A percentile compares a stretch with the other conserved stretches of the same genome.
phyloP scores from a whole-genome alignment of 1,284 basidiomycete genomes.

The Microbotryum scabiosae region DNA sequence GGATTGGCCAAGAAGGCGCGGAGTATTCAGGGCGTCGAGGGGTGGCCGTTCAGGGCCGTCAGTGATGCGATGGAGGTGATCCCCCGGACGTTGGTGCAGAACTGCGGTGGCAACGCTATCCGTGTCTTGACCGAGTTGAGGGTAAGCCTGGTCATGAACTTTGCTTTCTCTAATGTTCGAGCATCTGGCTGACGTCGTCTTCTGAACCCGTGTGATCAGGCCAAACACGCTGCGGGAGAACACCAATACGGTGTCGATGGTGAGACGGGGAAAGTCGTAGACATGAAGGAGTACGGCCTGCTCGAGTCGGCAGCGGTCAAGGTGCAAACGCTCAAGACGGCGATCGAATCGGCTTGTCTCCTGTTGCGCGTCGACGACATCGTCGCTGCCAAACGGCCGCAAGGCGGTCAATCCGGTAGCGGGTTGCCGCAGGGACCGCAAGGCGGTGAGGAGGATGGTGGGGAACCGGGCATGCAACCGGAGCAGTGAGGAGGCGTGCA shows the following conservation, averaged over 20 bases:
- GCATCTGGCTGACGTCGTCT: constrained; percentile 8
- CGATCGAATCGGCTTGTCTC: constrained; percentile 88
- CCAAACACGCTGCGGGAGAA: constrained; percentile 88
- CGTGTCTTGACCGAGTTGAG: constrained; percentile 82
- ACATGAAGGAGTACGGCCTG: constrained; percentile 90
- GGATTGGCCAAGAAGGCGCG: constrained; percentile 77
- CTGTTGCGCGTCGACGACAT: constrained; percentile 82
- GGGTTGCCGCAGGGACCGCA: constrained; percentile 5
- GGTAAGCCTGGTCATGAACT: constrained; percentile 45
- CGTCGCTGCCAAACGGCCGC: constrained; percentile 27
- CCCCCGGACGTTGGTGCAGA: constrained; percentile 89
- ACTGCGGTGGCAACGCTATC: constrained; percentile 91
- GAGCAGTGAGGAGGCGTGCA: not conserved
- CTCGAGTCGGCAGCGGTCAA: constrained; percentile 96
- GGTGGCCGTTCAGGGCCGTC: constrained; percentile 83
- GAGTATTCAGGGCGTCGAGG: constrained; percentile 71
- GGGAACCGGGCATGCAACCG: constrained; percentile 5
- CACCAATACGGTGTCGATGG: constrained; percentile 89
- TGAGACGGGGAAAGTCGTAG: constrained; percentile 85
- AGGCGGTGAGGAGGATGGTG: constrained; percentile 7
- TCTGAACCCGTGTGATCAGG: constrained; percentile 45
- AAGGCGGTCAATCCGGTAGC: constrained; percentile 10
- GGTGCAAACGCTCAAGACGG: constrained; percentile 95
- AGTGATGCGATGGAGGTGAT: constrained; percentile 97
- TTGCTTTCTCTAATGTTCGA: not conserved